Conservation (phyloP, 257 asterid species). For the Nyctanthes arbortristis region DNA sequence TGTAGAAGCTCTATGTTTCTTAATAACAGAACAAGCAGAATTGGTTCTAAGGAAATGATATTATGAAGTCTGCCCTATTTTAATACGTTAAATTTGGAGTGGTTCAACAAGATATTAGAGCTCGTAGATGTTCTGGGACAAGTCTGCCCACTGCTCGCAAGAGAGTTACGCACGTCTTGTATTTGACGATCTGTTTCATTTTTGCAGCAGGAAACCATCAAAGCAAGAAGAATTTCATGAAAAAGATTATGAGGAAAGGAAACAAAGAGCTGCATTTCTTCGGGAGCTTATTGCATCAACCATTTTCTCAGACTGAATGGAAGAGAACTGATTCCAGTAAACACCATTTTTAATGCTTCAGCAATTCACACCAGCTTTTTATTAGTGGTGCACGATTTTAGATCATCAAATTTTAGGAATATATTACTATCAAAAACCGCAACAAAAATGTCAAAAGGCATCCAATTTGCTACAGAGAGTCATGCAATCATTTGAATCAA, state of each 20-base stretch:
- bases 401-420: conserved; percentile 1
- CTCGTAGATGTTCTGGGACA: too few relatives aligned
- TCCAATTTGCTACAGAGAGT: conserved; percentile 15
- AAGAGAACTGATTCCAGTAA: background rate
- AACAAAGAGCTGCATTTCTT: conserved; percentile 41
- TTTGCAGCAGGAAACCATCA: conserved; percentile 32
- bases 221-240: conserved; percentile 29
- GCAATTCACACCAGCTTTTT: conserved; percentile 16
- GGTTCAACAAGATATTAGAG: too few relatives aligned
- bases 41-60: background rate
- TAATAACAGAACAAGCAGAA: conserved; percentile 6
- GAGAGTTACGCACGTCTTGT: too few relatives aligned
- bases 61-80: too few relatives aligned
- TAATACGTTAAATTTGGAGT: too few relatives aligned
- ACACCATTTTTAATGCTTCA: too few relatives aligned
- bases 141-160: too few relatives aligned
- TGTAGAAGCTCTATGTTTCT: too few relatives aligned
- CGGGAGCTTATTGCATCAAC: conserved; percentile 57
- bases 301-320: conserved; percentile 26
- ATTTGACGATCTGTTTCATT: conserved; percentile 19
- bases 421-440: conserved; percentile 17
- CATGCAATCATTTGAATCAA: conserved; percentile 21
- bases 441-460: background rate
- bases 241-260: conserved; percentile 40
- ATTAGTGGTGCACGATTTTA: conserved; percentile 15